Base-by-base conservation (phyloP, 805 yeast genomes). In the Sugiyamaella floridensis region DNA sequence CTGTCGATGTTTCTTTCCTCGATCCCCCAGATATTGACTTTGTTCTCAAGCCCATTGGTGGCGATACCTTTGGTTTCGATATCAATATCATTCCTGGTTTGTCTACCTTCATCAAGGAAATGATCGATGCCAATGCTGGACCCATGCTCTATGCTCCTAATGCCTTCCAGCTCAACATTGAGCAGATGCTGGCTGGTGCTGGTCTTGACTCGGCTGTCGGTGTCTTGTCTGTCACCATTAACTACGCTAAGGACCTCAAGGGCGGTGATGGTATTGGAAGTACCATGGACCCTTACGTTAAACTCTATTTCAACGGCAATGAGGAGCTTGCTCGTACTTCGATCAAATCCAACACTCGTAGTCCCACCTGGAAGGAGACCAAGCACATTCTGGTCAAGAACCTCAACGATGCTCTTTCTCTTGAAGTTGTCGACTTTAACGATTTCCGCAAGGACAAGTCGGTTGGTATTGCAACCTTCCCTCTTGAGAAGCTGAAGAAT, bases 11-110 rank as follows among this genome's bases (percentile, higher is more conserved):
- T 29, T 83, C 96, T 15, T 72, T 95, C 59, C 73, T 89, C 70
- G 92, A 88, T 54, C 84, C 93, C 40, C 97, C 98, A 8, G 78
- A 83, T 59, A 80, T 92, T 68, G 99, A 95, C 69, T 93, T 90
- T 67, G 79, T 81, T 51, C 77, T 88, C 45, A 83, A 78, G 59
- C 78, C 85, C n/a, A 75, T 86, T 49, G 96, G 97, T 56, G 90
- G 90, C 60, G 76, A 87, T 29, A 73, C 85, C 16, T 85, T 92
- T 69, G 86, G 90, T 55, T 85, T 95, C 83, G 99, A 93, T 68
- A 69, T 89, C 26, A 80, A 90, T 63, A 74, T 85, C 48, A 69
- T 93, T 50, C 99, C 99, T 12, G 99, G 99, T 44, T 72, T 93
- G 49, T 80, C 80, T 60, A 81, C 88, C 49, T 80, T 89, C 63